Conservation (phyloP, 2,329 filamentous ascomycete species). For the Bipolaris sorokiniana region DNA sequence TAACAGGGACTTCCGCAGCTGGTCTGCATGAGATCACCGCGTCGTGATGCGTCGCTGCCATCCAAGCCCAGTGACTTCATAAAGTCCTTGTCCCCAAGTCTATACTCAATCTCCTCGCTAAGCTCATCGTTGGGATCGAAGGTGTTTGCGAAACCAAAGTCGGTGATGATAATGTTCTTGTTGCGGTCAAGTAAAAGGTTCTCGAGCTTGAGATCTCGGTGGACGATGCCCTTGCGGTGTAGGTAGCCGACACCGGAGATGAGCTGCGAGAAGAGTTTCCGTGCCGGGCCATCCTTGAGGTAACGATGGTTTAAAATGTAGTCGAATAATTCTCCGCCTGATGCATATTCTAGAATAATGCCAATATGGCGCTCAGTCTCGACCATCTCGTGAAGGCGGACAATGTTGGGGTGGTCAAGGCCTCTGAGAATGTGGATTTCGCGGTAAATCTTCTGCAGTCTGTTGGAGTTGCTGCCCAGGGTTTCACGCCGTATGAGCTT, state of each 20-base stretch:
- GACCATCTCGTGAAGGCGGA: constrained; percentile 96
- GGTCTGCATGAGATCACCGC: constrained; percentile 97
- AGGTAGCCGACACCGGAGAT: constrained; percentile 96
- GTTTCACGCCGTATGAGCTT: constrained; percentile 95
- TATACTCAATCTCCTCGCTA: constrained; percentile 86
- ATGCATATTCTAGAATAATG: constrained; percentile 97
- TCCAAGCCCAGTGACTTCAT: constrained; percentile 88
- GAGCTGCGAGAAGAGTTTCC: constrained; percentile 90
- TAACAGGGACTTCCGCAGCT: constrained; percentile 99
- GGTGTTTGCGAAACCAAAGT: constrained; percentile 98
- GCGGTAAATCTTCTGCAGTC: constrained; percentile 94
- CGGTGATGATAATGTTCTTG: constrained; percentile 98
- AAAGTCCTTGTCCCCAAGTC: constrained; percentile 83
- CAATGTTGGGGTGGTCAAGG: constrained; percentile 94
- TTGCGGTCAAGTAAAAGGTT: constrained; percentile 95
- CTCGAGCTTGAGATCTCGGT: constrained; percentile 94
- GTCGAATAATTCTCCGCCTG: constrained; percentile 95
- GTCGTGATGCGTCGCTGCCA: constrained; percentile 75
- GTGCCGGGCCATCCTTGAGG: constrained; percentile 89
- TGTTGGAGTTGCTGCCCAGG: constrained; percentile 83
- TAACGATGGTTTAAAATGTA: constrained; percentile 98
- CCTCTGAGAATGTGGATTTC: constrained; percentile 90
- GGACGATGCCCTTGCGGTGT: constrained; percentile 98
- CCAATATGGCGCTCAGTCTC: constrained; percentile 97
- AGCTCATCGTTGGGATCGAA: constrained; percentile 91